phyloP scores from a whole-genome alignment of 2,329 filamentous ascomycete genomes.

The Cladobotryum protrusum region DNA sequence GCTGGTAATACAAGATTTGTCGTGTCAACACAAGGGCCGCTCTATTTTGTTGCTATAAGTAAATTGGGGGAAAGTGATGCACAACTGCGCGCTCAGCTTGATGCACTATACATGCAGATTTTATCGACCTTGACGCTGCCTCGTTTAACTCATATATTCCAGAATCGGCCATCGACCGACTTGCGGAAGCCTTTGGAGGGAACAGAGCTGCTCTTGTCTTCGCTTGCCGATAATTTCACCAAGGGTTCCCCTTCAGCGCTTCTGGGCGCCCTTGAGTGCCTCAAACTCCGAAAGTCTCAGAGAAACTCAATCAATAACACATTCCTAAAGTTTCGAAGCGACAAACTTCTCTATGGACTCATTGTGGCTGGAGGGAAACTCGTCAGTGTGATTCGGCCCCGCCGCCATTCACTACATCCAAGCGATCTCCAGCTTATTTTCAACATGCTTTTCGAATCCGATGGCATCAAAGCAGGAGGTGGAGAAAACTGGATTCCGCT shows the following conservation, averaged over 20 bases:
- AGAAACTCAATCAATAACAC: slow-evolving; percentile 80
- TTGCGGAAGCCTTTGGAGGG: slow-evolving; percentile 83
- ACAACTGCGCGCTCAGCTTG: slow-evolving; percentile 80
- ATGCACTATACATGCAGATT: slow-evolving; percentile 97
- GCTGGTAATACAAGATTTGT: slow-evolving; percentile 85
- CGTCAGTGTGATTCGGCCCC: slow-evolving; percentile 89
- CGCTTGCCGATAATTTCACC: slow-evolving; percentile 90
- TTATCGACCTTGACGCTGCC: slow-evolving; percentile 90
- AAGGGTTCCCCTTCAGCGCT: slow-evolving; percentile 84
- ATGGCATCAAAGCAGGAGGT: slow-evolving; percentile 79
- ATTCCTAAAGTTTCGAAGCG: slow-evolving; percentile 70
- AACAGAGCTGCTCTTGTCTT: slow-evolving; percentile 84
- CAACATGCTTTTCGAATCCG: slow-evolving; percentile 98
- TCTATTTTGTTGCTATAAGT: slow-evolving; percentile 92
- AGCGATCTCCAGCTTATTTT: slow-evolving; percentile 95
- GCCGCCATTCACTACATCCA: slow-evolving; percentile 90
- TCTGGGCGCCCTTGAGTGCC: slow-evolving; percentile 83
- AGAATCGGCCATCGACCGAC: slow-evolving; percentile 86
- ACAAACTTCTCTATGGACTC: slow-evolving; percentile 82
- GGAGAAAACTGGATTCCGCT: slow-evolving; percentile 97
- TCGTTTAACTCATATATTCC: slow-evolving; percentile 79
- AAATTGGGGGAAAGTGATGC: slow-evolving; percentile 85
- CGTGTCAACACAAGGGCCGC: slow-evolving; percentile 72
- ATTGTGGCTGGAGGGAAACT: slow-evolving; percentile 88
- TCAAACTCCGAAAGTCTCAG: slow-evolving; percentile 86